Percentiles rank a stretch among this genome's conserved stretches.
phyloP scores from a whole-genome alignment of 305 asterid species.

The Solanum aculeatissimum region DNA sequence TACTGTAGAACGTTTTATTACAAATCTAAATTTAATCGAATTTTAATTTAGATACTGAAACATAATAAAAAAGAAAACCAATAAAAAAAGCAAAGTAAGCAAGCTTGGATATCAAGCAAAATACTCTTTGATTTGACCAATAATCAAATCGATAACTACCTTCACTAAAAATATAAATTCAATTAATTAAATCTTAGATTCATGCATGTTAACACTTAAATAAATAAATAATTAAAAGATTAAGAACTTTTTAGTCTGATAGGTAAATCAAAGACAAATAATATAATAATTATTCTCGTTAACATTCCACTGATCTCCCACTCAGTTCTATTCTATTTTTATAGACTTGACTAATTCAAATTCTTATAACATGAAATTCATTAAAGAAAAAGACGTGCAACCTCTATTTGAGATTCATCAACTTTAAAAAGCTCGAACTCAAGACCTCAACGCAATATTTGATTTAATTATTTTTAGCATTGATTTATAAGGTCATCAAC shows the following conservation, averaged over 20 bases:
- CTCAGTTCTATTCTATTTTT: neutral
- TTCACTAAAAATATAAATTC: neutral
- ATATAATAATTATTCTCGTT: neutral
- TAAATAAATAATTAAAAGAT: neutral
- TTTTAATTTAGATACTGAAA: fast-evolving
- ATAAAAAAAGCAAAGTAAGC: neutral
- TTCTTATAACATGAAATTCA: neutral
- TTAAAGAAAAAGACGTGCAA: fast-evolving
- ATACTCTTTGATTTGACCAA: neutral
- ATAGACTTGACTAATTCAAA: fast-evolving
- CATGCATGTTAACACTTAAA: neutral
- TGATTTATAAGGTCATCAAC: neutral
- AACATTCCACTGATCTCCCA: neutral
- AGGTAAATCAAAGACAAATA: neutral
- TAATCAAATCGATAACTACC: neutral
- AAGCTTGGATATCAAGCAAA: neutral
- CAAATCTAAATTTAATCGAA: neutral
- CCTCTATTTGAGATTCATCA: fast-evolving
- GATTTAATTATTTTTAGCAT: neutral
- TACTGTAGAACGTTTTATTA: fast-evolving
- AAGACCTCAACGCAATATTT: neutral
- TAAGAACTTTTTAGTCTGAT: neutral
- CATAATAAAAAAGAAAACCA: neutral
- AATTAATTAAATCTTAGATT: neutral
- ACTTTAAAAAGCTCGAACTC: neutral